These are phyloP conservation scores for Sinapis alba DNA, from an alignment of 441 rosid genomes.

Conservation along the genomic window DNA sequence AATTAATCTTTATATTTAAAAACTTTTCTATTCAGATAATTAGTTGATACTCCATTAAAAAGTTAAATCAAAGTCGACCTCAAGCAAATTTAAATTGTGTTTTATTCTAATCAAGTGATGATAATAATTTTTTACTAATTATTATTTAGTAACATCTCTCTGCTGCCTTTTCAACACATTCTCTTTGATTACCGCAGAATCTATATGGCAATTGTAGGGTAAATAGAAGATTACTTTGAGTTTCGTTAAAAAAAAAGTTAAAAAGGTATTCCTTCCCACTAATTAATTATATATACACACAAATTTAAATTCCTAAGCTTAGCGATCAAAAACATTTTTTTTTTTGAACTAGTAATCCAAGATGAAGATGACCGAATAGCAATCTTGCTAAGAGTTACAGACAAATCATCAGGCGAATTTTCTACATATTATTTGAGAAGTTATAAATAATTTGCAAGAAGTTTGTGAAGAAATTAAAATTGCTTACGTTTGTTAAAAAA, in stretches of 20 bases:
- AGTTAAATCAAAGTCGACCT: slow-evolving; percentile 2
- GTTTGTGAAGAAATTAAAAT: background rate
- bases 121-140: background rate
- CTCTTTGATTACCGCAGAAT: background rate
- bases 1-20: slow-evolving; percentile 5
- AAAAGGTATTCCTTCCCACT: background rate
- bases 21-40: slow-evolving; percentile 4
- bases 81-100: background rate
- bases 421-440: background rate
- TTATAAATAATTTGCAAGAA: background rate
- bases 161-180: background rate
- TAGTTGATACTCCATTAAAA: slow-evolving; percentile 21
- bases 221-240: background rate
- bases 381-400: background rate
- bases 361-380: background rate
- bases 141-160: background rate
- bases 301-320: background rate
- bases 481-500: background rate
- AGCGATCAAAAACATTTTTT: background rate
- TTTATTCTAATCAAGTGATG: background rate
- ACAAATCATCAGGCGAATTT: background rate
- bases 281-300: background rate
- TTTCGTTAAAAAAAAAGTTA: background rate
- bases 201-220: background rate
- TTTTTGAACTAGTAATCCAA: background rate